Base-by-base conservation (phyloP, 352 stramenopile genomes). In the Pythium sp. region DNA sequence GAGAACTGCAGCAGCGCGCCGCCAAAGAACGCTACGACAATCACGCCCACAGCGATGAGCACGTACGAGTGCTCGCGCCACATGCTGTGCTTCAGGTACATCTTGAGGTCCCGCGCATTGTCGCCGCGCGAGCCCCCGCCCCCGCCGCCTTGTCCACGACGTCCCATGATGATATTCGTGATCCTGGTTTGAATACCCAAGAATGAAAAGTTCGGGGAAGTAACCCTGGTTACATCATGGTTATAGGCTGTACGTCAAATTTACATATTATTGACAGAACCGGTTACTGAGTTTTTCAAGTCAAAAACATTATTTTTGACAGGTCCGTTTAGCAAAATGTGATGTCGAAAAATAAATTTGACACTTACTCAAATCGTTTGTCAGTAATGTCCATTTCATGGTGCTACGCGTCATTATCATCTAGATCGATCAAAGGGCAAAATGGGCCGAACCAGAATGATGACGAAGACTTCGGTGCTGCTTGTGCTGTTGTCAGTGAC, bases 11-110 rank as follows among this genome's bases (percentile, higher is more conserved):
- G 70, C 67, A 95, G 78, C 8, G 74, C 77, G 26, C 75, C 74
- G 36, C 71, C 74, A 28, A 94, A 93, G n/a, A 90, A 68, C 67
- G 80, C 86, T 28, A 84, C 71, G 5, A 89, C 77, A 54, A 94
- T 77, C 14, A 67, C 74, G 12, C 63, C 64, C 15, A 89, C 79
- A 0, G 79, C 77, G 6, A 76, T 53, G 24, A 94, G 64, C 15
- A 80, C 72, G 63, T 90, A 79, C 79, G 79, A 87, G 68, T 95
- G 79, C 11, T 95, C 87, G 34, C 77, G 75, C 87, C 87, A 94
- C 84, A 93, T 90, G 59, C 87, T 75, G 70, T 95, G 89, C 68
- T 85, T 76, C 56, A 95, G 47, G 65, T 93, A 95, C 75, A 93
- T 79, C 77, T 90, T 91, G 67, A 95, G 79, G 55, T 94, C 84